A percentile compares a stretch with the other conserved stretches of the same genome.
Conservation (phyloP, 2,329 filamentous ascomycete species). For the Clathrospora elynae region DNA sequence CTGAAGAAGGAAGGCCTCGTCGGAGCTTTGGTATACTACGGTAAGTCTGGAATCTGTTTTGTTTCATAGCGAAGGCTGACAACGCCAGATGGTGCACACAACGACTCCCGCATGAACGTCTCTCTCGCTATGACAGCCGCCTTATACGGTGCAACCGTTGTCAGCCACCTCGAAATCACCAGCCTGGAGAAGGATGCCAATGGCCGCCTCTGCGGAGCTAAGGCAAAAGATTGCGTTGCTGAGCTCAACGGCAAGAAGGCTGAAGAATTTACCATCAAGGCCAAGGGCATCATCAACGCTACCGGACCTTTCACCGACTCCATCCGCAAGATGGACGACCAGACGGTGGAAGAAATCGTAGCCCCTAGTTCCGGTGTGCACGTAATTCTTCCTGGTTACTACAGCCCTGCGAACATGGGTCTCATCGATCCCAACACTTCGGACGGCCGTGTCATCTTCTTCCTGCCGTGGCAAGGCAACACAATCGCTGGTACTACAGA, state of each 20-base stretch:
- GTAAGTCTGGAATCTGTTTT: conserved; percentile 44
- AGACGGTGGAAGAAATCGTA: conserved; percentile 73
- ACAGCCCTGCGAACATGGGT: conserved; percentile 83
- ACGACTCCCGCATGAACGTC: conserved; percentile 91
- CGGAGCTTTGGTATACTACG: conserved; percentile 86
- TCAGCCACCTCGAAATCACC: conserved; percentile 84
- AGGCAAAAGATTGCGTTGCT: conserved; percentile 71
- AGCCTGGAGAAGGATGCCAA: conserved; percentile 73
- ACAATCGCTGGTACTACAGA: conserved; percentile 90
- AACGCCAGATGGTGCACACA: conserved; percentile 76
- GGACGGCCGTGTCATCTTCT: conserved; percentile 89
- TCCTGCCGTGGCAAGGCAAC: conserved; percentile 91
- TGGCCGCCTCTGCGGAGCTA: conserved; percentile 75
- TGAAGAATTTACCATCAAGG: conserved; percentile 71
- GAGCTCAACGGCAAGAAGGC: conserved; percentile 66
- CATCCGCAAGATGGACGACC: conserved; percentile 84
- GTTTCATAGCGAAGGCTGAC: conserved; percentile 27
- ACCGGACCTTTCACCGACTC: conserved; percentile 87
- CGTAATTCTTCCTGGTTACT: conserved; percentile 85
- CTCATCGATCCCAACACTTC: conserved; percentile 85
- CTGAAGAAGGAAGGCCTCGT: conserved; percentile 77
- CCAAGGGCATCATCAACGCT: conserved; percentile 84
- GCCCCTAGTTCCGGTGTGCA: conserved; percentile 85
- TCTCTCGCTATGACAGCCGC: conserved; percentile 86
- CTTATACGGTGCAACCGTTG: conserved; percentile 80